Conservation (phyloP, 306 rosid species). For the Alnus glutinosa region DNA sequence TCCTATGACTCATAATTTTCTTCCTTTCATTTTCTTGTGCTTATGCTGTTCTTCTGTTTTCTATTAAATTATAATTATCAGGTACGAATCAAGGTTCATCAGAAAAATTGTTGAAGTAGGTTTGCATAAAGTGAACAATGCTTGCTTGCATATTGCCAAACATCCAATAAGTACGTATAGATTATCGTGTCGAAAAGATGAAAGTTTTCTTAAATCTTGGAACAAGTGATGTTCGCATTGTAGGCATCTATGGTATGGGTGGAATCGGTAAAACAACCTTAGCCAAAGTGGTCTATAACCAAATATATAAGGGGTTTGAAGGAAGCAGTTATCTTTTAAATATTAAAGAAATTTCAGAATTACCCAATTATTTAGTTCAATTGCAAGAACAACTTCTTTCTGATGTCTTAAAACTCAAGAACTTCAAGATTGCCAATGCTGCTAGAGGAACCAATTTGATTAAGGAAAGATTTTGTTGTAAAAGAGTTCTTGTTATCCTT, state of each 20-base stretch:
- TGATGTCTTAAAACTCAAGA: not conserved
- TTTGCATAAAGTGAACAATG: not conserved
- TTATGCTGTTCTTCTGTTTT: no score
- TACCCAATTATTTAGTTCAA: not conserved
- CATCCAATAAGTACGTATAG: conserved; percentile 15
- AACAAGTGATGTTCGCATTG: not conserved
- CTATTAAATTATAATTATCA: not conserved
- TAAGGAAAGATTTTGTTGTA: not conserved
- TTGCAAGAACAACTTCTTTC: conserved; percentile 31
- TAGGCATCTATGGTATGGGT: conserved; percentile 32
- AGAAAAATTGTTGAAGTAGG: conserved; percentile 5
- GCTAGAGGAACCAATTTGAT: conserved; percentile 5
- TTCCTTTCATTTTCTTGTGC: no score
- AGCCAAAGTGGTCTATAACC: conserved; percentile 28
- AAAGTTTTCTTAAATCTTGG: not conserved
- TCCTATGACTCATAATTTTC: no score
- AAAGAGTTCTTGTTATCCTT: conserved; percentile 20
- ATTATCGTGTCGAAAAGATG: not conserved
- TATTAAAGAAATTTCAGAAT: not conserved
- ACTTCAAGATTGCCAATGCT: not conserved
- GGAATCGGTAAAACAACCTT: conserved; percentile 31
- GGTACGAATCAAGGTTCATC: conserved; percentile 19
- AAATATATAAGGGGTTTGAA: not conserved
- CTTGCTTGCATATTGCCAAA: conserved; percentile 2
- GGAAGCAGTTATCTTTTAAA: conserved; percentile 11